Percentiles rank a stretch among this genome's conserved stretches.
These are phyloP conservation scores for Fusarium sp. DNA, from an alignment of 2,329 filamentous ascomycete genomes.

Conservation along the genomic window DNA sequence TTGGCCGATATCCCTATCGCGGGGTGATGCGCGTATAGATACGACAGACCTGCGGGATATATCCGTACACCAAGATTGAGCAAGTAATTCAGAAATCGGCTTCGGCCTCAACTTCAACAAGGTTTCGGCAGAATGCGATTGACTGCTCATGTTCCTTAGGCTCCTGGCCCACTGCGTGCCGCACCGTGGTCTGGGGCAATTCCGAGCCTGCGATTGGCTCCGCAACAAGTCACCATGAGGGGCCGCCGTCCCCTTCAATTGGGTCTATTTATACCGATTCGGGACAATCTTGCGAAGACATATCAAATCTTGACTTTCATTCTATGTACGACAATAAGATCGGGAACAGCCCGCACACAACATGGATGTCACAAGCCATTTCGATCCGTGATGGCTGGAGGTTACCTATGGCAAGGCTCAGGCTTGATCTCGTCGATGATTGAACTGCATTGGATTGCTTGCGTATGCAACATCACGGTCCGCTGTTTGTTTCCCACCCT, in stretches of 20 bases:
- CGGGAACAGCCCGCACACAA: constrained; percentile 24
- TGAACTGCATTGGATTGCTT: constrained; percentile 9
- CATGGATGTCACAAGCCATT: constrained; percentile 18
- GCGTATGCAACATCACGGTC: constrained; percentile 7
- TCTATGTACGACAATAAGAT: constrained; percentile 13
- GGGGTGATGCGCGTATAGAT: background rate
- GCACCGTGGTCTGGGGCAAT: constrained; percentile 32
- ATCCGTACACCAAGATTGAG: background rate
- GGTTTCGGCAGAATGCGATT: constrained; percentile 39
- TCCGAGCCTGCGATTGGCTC: constrained; percentile 44
- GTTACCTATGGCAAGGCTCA: background rate
- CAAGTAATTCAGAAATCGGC: background rate
- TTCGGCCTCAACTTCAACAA: constrained; percentile 10
- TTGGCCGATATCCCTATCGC: background rate
- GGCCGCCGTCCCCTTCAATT: constrained; percentile 38
- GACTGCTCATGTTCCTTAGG: constrained; percentile 12
- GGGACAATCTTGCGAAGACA: constrained; percentile 53
- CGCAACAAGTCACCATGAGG: constrained; percentile 39
- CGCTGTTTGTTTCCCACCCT: constrained; percentile 4
- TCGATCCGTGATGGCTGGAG: background rate
- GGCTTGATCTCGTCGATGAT: constrained; percentile 11
- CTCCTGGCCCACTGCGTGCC: constrained; percentile 23
- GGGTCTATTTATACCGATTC: constrained; percentile 47
- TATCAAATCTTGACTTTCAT: constrained; percentile 27
- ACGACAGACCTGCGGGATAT: background rate